Evolutionary conservation across 2,329 filamentous ascomycete genomes (phyloP).

Genomic region (Cytospora schulzeri): DNA sequence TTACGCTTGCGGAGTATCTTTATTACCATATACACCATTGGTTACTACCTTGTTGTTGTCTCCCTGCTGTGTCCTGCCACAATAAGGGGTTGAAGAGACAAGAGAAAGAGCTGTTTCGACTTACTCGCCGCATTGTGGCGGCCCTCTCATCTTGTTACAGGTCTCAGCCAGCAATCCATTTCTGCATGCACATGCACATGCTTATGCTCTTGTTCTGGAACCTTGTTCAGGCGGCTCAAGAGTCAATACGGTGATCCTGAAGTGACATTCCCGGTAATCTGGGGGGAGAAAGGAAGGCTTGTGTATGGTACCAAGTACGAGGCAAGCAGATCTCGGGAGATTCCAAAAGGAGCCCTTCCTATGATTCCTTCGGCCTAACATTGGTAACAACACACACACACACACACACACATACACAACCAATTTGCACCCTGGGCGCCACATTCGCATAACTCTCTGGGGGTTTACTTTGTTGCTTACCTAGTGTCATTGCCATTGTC

Average conservation of each 20-base stretch:
- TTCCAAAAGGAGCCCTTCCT: not conserved
- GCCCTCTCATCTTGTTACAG: not conserved
- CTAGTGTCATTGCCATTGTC: not conserved
- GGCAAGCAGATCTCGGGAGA: not conserved
- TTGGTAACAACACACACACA: too few relatives aligned
- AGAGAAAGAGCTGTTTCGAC: not conserved
- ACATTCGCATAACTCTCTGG: not conserved
- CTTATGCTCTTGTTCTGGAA: not conserved
- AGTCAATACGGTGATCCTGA: not conserved
- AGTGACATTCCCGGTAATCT: constrained; percentile 1
- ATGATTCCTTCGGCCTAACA: not conserved
- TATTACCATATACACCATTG: not conserved
- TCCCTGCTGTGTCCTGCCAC: not conserved
- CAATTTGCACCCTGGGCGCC: not conserved
- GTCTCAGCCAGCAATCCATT: not conserved
- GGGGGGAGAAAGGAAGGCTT: not conserved
- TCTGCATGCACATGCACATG: not conserved
- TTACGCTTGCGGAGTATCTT: too few relatives aligned
- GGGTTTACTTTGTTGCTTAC: not conserved
- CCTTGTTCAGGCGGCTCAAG: not conserved
- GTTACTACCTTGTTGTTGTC: not conserved
- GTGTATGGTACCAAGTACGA: not conserved
- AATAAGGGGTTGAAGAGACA: not conserved
- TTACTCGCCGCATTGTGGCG: not conserved
- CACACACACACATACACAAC: too few relatives aligned